Evolutionary conservation across 129 eudicot species (phyloP), one percentile per base, ranked within the genome.

Genomic region (Rutidosis leptorrhynchoides): DNA sequence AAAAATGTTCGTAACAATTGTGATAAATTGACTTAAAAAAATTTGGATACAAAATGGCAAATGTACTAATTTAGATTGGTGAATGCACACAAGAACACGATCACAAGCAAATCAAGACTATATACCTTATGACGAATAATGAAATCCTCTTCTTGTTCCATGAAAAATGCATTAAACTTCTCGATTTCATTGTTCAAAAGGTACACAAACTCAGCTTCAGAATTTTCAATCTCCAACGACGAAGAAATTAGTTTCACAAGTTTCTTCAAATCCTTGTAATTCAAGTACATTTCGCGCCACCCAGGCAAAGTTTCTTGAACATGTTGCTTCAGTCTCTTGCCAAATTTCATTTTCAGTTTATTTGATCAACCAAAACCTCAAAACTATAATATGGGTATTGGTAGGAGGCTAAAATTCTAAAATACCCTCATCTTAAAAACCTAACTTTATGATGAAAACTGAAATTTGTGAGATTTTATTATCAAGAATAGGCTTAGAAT

Each of bases 81-180:
- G 14, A 45, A 21, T 20, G 16, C 33, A 43, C 42, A 59, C 37
- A 46, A 28, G 20, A 62, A 24, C 55, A 58, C 6, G 32, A 70
- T 42, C 32, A 58, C 0, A 58, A 58, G 30, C 67, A 58, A 59
- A 58, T 42, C 22, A 33, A 49, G 9, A 40, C 17, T 40, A 1
- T 9, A 16, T 2, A 88, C 98, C 98, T 88, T 88, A 67, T 92
- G 94, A 20, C 87, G 67, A 61, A 88, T 93, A 35, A 93, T 57
- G 65, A 85, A 93, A 67, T 93, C 96, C 82, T 93, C 98, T 74
- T 93, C 98, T 66, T 88, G 86, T 67, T 93, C 98, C 87, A 88
- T 78, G 74, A 83, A 88, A 66, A 93, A 88, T 2, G 78, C 63
- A 65, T 88, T 93, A 37, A 93, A 85, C 76, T 93, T 93, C 1